phyloP scores from a whole-genome alignment of 768 basidiomycete species.

The Suillus variegatus region DNA sequence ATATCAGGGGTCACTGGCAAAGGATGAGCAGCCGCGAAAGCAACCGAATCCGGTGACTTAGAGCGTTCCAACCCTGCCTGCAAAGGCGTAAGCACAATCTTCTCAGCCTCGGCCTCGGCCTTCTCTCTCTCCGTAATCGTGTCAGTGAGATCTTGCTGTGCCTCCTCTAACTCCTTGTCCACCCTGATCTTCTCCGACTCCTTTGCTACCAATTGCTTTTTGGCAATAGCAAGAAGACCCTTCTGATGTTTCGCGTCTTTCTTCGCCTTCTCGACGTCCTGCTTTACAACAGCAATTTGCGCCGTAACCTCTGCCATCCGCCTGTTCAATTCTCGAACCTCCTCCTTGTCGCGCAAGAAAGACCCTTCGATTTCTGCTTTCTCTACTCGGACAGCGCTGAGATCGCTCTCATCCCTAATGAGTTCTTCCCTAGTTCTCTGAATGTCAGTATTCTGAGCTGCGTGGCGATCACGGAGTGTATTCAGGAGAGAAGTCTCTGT shows the following conservation, averaged over 20 bases:
- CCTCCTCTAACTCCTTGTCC: conserved; percentile 73
- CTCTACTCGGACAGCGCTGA: conserved; percentile 85
- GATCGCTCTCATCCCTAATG: conserved; percentile 88
- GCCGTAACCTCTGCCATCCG: conserved; percentile 80
- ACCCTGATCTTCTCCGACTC: conserved; percentile 74
- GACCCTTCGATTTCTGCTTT: conserved; percentile 89
- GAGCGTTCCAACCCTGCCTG: conserved; percentile 28
- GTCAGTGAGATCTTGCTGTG: conserved; percentile 51
- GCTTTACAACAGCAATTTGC: conserved; percentile 69
- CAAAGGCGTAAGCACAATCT: conserved; percentile 16
- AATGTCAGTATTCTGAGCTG: conserved; percentile 69
- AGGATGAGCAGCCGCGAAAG: conserved; percentile 69
- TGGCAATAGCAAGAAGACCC: conserved; percentile 90
- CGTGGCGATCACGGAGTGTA: conserved; percentile 67
- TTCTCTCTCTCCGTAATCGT: conserved; percentile 57
- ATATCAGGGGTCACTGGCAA: conserved; percentile 71
- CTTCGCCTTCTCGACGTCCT: conserved; percentile 81
- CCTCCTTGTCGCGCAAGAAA: conserved; percentile 91
- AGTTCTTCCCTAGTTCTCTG: conserved; percentile 73
- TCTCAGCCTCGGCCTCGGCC: conserved; percentile 52
- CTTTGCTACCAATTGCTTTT: conserved; percentile 87
- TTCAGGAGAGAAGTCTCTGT: conserved; percentile 73
- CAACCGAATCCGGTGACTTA: conserved; percentile 48
- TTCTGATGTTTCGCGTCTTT: conserved; percentile 97
- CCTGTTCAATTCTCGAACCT: conserved; percentile 81